phyloP scores from a whole-genome alignment of 169 alveolate species.

The Eimeria necatrix region DNA sequence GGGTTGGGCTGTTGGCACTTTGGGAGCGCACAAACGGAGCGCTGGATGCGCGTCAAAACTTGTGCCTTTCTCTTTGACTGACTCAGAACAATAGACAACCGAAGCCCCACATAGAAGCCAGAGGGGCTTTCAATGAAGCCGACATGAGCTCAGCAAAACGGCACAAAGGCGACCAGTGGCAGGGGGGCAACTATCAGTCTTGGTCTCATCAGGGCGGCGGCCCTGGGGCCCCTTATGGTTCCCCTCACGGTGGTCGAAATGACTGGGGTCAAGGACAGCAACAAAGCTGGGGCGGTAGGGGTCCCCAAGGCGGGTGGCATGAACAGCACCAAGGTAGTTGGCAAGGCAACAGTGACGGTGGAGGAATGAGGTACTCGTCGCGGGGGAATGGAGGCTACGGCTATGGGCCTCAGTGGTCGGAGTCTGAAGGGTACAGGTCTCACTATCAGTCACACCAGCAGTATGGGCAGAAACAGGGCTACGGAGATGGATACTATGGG shows the following conservation, averaged over 20 bases:
- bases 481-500: neutral
- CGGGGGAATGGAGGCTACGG: conserved; percentile 28
- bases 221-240: neutral
- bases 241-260: neutral
- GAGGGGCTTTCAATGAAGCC: neutral
- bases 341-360: neutral
- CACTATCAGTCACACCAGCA: conserved; percentile 26
- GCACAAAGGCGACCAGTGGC: conserved; percentile 24
- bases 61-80: neutral
- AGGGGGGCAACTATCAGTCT: neutral
- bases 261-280: conserved; percentile 1
- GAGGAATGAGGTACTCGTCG: neutral
- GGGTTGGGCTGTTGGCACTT: neutral
- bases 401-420: neutral
- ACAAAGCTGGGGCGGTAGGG: conserved; percentile 32
- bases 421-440: neutral
- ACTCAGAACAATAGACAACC: conserved; percentile 61
- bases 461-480: conserved; percentile 16
- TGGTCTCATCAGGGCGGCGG: neutral
- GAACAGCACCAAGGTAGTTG: neutral
- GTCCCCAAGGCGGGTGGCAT: conserved; percentile 25
- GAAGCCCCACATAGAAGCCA: conserved; percentile 72
- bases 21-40: neutral
- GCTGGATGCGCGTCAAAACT: neutral
- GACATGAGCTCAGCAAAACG: conserved; percentile 22